Conservation (phyloP, 73 alveolate species). For the Paramecium tetraurelia region DNA sequence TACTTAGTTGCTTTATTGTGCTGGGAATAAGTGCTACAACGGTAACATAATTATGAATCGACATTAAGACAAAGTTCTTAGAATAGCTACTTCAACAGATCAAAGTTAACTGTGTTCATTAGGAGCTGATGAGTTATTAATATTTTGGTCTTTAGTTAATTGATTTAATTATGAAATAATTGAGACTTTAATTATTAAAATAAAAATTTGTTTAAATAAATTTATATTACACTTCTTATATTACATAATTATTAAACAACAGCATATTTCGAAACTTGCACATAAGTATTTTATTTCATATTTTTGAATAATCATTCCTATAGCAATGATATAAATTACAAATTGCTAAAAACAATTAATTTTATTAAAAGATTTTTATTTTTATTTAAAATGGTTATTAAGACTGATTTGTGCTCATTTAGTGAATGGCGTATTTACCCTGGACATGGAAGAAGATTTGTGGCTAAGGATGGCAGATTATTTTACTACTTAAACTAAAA, state of each 20-base stretch:
- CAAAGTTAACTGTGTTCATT: not conserved
- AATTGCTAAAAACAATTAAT: not conserved
- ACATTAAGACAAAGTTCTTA: slow-evolving; percentile 10
- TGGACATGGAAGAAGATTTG: slow-evolving; percentile 83
- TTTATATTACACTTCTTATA: not conserved
- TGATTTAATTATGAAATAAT: not conserved
- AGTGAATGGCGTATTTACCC: slow-evolving; percentile 84
- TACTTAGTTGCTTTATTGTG: not conserved
- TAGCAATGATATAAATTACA: not conserved
- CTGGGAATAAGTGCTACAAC: not conserved
- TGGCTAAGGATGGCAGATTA: slow-evolving; percentile 86
- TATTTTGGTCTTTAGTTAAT: slow-evolving; percentile 3
- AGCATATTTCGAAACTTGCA: not conserved
- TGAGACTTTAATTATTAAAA: not conserved
- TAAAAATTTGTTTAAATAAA: not conserved
- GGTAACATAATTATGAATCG: not conserved
- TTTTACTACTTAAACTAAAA: slow-evolving; percentile 78
- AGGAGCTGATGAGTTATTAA: slow-evolving; percentile 41
- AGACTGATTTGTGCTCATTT: slow-evolving; percentile 87
- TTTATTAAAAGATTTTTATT: not conserved
- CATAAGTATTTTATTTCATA: not conserved
- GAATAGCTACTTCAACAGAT: not conserved
- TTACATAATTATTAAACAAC: too few species aligned
- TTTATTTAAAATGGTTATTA: slow-evolving; percentile 76
- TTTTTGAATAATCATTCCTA: not conserved